Evolutionary conservation across 306 rosid species (phyloP).

Genomic region (Trifolium subterraneum): DNA sequence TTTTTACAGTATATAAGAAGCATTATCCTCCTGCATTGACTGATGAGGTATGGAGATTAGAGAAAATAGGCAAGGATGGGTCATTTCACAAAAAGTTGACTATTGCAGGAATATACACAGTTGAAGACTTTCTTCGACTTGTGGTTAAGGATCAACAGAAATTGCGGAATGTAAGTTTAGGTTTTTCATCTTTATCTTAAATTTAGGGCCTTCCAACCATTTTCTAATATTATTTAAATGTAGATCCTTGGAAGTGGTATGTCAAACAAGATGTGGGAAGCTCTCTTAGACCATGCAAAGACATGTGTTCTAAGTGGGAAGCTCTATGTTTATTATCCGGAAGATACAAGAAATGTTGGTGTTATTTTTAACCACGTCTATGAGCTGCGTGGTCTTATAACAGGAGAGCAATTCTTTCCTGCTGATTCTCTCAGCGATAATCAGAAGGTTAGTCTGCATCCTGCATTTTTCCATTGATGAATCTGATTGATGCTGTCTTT

Average conservation of each 20-base stretch:
- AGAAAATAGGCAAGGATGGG: constrained; percentile 99
- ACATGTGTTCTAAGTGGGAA: constrained; percentile 90
- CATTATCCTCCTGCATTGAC: constrained; percentile 90
- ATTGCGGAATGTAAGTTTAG: constrained; percentile 75
- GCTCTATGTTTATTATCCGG: constrained; percentile 89
- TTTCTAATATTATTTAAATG: constrained; percentile 48
- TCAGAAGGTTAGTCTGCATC: constrained; percentile 74
- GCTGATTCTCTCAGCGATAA: constrained; percentile 87
- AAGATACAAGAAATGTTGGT: constrained; percentile 86
- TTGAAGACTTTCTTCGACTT: constrained; percentile 90
- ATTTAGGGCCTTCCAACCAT: constrained; percentile 32
- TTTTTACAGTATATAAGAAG: constrained; percentile 89
- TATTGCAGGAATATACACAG: constrained; percentile 54
- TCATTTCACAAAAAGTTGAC: constrained; percentile 94
- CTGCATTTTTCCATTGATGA: constrained; percentile 17
- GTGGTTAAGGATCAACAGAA: constrained; percentile 79
- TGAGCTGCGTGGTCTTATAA: constrained; percentile 88
- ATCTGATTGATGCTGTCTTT: constrained; percentile 21
- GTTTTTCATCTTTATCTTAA: constrained; percentile 34
- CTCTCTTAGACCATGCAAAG: constrained; percentile 96
- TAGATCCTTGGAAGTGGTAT: constrained; percentile 99
- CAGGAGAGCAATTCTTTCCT: constrained; percentile 76
- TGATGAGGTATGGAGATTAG: constrained; percentile 98
- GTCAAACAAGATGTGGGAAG: constrained; percentile 99
- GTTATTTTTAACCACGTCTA: constrained; percentile 87